Base-by-base conservation (phyloP, 805 yeast species). In the Pichia heedii region DNA sequence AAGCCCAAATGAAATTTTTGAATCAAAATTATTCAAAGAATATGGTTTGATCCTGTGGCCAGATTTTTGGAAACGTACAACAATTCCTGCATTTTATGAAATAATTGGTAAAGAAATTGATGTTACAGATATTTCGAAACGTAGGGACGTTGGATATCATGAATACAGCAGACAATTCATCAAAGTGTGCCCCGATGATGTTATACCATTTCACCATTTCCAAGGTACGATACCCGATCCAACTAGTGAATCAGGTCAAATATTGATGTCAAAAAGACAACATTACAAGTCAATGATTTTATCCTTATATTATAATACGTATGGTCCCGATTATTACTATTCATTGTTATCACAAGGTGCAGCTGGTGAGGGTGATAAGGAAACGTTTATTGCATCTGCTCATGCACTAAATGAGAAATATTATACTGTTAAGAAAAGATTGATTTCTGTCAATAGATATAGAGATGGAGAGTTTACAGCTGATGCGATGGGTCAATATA, bases 401-500 rank as follows among this genome's bases (percentile, higher is more conserved):
- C 74, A 73, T 43, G 83, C 81, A 1, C 60, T 81, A 43, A 65
- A 66, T 32, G 73, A 81, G 39, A 70, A 78, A 5, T 79, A 68
- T 50, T 83, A 80, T 54, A 75, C 74, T 50, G 79, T 79, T 27
- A 77, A 77, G 21, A 77, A 71, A 37, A 67, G 74, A 36, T 61
- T 78, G 41, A 67, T 68, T 45, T 78, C 81, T 7, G 64, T 78
- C 52, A 84, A 84, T 18, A 73, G 75, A 53, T 65, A 66, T 44
- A 47, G 48, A 8, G 58, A 60, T 38, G 63, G 60, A 11, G 66
- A 65, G 9, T 81, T 72, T 55, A 61, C 69, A n/a, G 90, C 89
- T 16, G 74, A 79, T 10, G 85, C 84, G 3, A 84, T 84, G 87
- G 80, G 82, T 5, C 95, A 85, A 59, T 76, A 68, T 48, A 77